phyloP scores from a whole-genome alignment of 2,329 filamentous ascomycete genomes.

The Lizonia empirigonia region DNA sequence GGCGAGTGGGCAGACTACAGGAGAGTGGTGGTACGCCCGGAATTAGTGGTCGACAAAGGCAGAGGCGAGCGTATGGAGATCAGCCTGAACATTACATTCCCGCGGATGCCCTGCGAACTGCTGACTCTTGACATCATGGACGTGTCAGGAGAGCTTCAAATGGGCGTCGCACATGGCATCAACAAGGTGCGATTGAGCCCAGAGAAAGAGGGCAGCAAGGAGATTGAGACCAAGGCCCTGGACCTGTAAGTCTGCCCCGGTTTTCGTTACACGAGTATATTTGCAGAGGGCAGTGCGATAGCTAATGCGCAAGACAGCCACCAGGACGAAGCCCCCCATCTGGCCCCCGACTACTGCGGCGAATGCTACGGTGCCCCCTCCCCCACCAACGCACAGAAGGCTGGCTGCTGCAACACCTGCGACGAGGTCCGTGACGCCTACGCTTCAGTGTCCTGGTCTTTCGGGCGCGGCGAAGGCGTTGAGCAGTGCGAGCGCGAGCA shows the following conservation, averaged over 20 bases:
- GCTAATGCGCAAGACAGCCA: conserved; percentile 57
- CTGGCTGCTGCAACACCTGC: conserved; percentile 96
- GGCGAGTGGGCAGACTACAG: conserved; percentile 97
- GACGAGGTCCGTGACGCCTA: conserved; percentile 97
- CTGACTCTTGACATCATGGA: conserved; percentile 99
- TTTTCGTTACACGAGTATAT: not conserved
- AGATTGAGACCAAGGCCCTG: conserved; percentile 46
- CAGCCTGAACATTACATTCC: conserved; percentile 95
- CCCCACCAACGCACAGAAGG: conserved; percentile 72
- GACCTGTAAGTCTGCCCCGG: conserved; percentile 42
- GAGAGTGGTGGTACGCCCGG: conserved; percentile 82
- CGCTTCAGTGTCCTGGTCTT: conserved; percentile 86
- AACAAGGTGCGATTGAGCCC: conserved; percentile 84
- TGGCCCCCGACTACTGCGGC: conserved; percentile 92
- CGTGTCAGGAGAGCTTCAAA: conserved; percentile 94
- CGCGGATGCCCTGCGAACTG: conserved; percentile 90
- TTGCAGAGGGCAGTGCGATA: not conserved
- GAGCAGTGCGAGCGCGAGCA: conserved; percentile 96
- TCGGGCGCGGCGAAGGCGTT: conserved; percentile 87
- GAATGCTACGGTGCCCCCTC: conserved; percentile 85
- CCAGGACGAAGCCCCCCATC: conserved; percentile 70
- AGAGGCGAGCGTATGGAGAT: conserved; percentile 99
- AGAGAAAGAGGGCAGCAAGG: conserved; percentile 71
- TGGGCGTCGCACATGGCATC: conserved; percentile 89
- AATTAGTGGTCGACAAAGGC: conserved; percentile 95